Evolutionary conservation across 306 rosid genomes (phyloP).

Genomic region (Sphenostylis stenocarpa): DNA sequence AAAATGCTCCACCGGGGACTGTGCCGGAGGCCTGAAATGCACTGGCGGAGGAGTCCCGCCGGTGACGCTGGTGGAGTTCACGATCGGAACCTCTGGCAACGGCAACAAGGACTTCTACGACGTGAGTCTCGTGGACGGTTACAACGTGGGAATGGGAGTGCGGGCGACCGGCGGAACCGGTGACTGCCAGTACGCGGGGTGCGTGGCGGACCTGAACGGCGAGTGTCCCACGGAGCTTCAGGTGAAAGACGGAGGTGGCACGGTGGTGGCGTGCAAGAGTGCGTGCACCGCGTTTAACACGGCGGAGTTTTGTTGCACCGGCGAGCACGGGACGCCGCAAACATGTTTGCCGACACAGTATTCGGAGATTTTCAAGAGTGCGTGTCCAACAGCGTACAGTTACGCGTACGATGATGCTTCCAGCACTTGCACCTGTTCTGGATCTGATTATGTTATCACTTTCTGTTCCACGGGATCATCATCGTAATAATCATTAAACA

Average conservation of each 20-base stretch:
- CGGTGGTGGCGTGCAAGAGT: constrained; percentile 83
- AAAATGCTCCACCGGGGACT: constrained; percentile 63
- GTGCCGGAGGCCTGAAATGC: constrained; percentile 58
- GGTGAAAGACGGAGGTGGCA: constrained; percentile 28
- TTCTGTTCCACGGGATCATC: constrained; percentile 65
- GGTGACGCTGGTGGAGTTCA: constrained; percentile 70
- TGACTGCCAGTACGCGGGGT: constrained; percentile 87
- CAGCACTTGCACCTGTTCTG: constrained; percentile 83
- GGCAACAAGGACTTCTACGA: constrained; percentile 73
- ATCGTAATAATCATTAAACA: background rate
- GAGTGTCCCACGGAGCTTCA: constrained; percentile 67
- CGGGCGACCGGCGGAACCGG: constrained; percentile 72
- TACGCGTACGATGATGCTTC: constrained; percentile 92
- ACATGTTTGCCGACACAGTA: constrained; percentile 77
- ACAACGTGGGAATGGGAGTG: constrained; percentile 79
- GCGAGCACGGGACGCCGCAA: constrained; percentile 65
- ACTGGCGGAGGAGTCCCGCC: constrained; percentile 63
- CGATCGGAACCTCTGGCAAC: constrained; percentile 33
- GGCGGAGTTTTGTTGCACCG: constrained; percentile 81
- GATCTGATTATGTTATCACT: constrained; percentile 63
- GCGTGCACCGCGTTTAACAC: constrained; percentile 76
- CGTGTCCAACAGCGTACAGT: constrained; percentile 88
- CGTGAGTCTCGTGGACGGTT: constrained; percentile 89
- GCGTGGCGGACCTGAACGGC: constrained; percentile 61
- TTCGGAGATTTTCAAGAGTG: constrained; percentile 77